Evolutionary conservation across 495 filamentous ascomycete species (phyloP), one percentile per base, ranked within the genome.

Genomic region (Physcia stellaris): DNA sequence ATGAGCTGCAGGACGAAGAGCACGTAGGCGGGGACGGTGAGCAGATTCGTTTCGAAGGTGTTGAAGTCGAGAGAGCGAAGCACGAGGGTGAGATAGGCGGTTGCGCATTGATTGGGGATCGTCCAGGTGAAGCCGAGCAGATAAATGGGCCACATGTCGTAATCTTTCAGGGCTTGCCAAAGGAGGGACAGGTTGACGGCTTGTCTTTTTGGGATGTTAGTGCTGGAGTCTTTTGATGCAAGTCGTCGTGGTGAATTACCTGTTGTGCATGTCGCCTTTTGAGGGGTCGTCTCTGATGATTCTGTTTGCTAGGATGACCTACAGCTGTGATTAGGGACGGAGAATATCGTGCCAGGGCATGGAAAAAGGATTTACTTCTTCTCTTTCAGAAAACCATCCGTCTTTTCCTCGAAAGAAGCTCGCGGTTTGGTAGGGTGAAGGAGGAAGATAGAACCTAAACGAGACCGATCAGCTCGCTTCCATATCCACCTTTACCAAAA

Each of bases 131-230:
- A 34, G 7, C 79, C 77, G 4, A 81, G 47, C 15, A 78, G 45
- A 46, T 83, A 85, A 20, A 83, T 66, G 0, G 75, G 72, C 75
- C 78, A 85, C 52, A 86, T 61, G 38, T 86, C 73, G 32, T 71
- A 83, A 51, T 85, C 80, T 19, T 54, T 67, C 2, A 83, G 42
- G 2, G 67, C 62, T 13, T 67, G 45, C 63, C 68, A 74, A n/a
- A 85, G 60, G 16, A 66, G 53, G 20, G 56, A 71, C 1, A 63
- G 66, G 0, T 65, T 68, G 5, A 86, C 54, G 2, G 67, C 70
- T 55, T 84, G 73, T 3, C 79, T 58, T 34, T 64, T n/a, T n/a
- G n/a, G n/a, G n/a, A n/a, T n/a, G n/a, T n/a, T n/a, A n/a, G n/a
- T n/a, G n/a, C n/a, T n/a, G n/a, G n/a, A n/a, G n/a, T n/a, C n/a